phyloP scores from a whole-genome alignment of 2,329 filamentous ascomycete species.

The Claviceps spartinae region DNA sequence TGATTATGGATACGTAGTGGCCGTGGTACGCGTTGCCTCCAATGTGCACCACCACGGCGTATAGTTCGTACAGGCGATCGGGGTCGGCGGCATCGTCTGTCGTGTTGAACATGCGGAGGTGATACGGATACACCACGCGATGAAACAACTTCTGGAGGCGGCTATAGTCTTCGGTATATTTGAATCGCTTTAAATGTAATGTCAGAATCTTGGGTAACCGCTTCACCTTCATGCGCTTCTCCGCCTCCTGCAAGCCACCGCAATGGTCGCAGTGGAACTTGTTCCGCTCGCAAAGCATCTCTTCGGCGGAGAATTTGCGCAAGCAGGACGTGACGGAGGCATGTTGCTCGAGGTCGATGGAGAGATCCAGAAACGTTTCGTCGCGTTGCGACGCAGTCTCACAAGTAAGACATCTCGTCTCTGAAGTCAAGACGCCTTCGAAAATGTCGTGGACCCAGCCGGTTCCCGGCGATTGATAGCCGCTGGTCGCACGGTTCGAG shows the following conservation, averaged over 20 bases:
- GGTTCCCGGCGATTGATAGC: constrained; percentile 46
- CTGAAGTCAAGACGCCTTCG: constrained; percentile 84
- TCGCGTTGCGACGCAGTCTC: constrained; percentile 91
- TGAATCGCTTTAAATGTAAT: constrained; percentile 90
- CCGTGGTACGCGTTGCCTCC: constrained; percentile 94
- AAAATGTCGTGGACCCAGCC: constrained; percentile 97
- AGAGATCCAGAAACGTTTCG: constrained; percentile 89
- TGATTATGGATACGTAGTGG: constrained; percentile 95
- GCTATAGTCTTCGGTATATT: constrained; percentile 93
- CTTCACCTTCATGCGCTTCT: constrained; percentile 99
- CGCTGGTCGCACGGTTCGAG: constrained; percentile 21
- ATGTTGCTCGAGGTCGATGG: constrained; percentile 89
- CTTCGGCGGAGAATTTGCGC: constrained; percentile 90
- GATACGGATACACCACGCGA: constrained; percentile 91
- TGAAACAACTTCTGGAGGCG: constrained; percentile 93
- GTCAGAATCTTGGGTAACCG: constrained; percentile 81
- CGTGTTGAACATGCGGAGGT: constrained; percentile 92
- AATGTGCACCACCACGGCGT: constrained; percentile 94
- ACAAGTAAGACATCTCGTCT: constrained; percentile 92
- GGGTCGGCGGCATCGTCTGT: constrained; percentile 90
- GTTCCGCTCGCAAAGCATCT: constrained; percentile 96
- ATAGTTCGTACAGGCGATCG: constrained; percentile 88
- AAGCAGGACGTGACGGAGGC: constrained; percentile 93
- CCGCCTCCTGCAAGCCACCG: constrained; percentile 88
- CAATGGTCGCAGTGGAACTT: constrained; percentile 99